phyloP scores from a whole-genome alignment of 2,329 filamentous ascomycete species.

The Hypomyces perniciosus region DNA sequence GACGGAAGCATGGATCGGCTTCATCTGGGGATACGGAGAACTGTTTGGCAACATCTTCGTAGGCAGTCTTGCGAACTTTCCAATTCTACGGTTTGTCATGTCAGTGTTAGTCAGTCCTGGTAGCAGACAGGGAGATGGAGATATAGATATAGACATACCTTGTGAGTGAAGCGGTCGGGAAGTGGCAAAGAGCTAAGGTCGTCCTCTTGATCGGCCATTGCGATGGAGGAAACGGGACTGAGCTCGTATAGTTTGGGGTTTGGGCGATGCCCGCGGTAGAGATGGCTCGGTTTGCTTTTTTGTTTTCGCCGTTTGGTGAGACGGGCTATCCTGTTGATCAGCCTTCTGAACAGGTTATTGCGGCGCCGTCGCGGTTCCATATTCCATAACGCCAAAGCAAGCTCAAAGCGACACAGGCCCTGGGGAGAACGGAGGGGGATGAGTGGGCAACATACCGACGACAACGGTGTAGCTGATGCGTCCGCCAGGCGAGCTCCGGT shows the following conservation, averaged over 20 bases:
- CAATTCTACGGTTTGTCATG: slow-evolving; percentile 54
- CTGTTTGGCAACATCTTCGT: slow-evolving; percentile 83
- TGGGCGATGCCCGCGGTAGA: slow-evolving; percentile 15
- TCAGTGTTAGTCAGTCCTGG: too few relatives aligned
- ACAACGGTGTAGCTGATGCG: slow-evolving; percentile 2
- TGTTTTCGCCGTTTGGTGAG: slow-evolving; percentile 15
- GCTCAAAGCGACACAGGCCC: slow-evolving; percentile 1
- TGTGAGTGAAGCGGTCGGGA: slow-evolving; percentile 76
- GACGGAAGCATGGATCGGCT: slow-evolving; percentile 75
- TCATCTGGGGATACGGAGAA: slow-evolving; percentile 84
- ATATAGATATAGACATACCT: slow-evolving; percentile 41
- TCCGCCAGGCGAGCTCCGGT: slow-evolving; percentile 2
- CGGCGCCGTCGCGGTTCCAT: slow-evolving; percentile 21
- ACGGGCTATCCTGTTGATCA: slow-evolving; percentile 26
- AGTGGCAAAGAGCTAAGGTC: slow-evolving; percentile 76
- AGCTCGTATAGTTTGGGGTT: slow-evolving; percentile 4
- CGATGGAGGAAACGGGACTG: slow-evolving; percentile 14
- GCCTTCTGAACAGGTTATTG: slow-evolving; percentile 22
- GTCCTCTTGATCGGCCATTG: slow-evolving; percentile 77
- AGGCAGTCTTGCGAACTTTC: slow-evolving; percentile 94
- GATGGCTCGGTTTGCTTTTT: background rate
- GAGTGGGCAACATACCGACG: slow-evolving; percentile 9
- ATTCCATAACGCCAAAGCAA: slow-evolving; percentile 5
- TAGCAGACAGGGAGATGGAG: too few relatives aligned
- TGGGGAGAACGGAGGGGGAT: background rate